Conservation (phyloP, 1,139 yeast genomes). For the Taphrina wiesneri region DNA sequence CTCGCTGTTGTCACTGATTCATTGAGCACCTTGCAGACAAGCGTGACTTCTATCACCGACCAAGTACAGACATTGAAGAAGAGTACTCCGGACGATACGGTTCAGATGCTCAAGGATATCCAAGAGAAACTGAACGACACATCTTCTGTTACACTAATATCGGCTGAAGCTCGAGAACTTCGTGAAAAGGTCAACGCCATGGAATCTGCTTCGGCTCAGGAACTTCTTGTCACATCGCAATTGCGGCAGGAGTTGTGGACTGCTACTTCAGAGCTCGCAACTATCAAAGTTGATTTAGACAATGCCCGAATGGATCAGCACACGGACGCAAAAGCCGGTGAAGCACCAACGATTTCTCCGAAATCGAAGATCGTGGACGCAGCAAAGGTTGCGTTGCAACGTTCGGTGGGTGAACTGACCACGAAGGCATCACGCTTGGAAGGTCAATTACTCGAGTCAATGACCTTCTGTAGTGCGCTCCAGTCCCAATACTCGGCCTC, state of each 20-base stretch:
- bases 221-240: not conserved
- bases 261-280: slow-evolving; percentile 10
- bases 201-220: not conserved
- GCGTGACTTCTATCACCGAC: not conserved
- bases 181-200: not conserved
- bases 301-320: not conserved
- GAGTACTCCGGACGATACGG: not conserved
- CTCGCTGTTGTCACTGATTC: slow-evolving; percentile 22
- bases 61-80: not conserved
- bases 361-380: slow-evolving; percentile 9
- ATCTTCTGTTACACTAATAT: not conserved
- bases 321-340: not conserved
- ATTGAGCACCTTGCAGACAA: slow-evolving; percentile 1
- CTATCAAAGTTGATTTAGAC: not conserved
- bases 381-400: slow-evolving; percentile 13
- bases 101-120: not conserved
- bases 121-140: not conserved
- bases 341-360: not conserved
- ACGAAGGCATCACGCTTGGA: slow-evolving; percentile 18
- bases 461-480: slow-evolving; percentile 15
- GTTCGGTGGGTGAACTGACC: slow-evolving; percentile 25
- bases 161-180: not conserved
- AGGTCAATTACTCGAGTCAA: slow-evolving; percentile 23
- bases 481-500: slow-evolving; percentile 9
- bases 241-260: slow-evolving; percentile 4